A percentile compares a stretch with the other conserved stretches of the same genome.
Evolutionary conservation across 768 basidiomycete genomes (phyloP).

Genomic region (Tulasnella sp.): DNA sequence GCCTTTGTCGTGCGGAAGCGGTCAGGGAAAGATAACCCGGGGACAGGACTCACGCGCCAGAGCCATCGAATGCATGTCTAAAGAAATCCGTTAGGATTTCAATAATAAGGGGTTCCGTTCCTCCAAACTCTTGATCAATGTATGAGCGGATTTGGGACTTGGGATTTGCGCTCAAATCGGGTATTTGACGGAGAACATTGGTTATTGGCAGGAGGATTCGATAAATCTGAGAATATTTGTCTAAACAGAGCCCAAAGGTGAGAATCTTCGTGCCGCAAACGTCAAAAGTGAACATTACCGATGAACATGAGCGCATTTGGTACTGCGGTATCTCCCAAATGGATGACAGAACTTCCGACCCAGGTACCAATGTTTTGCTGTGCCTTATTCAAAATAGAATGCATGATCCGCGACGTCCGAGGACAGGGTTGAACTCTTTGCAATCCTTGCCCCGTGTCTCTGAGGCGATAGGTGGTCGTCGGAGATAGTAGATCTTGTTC

Average conservation of each 20-base stretch:
- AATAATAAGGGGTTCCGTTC: conserved; percentile 49
- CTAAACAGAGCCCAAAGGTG: conserved; percentile 22
- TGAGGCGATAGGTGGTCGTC: conserved; percentile 59
- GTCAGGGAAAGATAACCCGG: background rate
- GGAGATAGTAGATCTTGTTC: conserved; percentile 76
- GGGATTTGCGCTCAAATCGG: conserved; percentile 51
- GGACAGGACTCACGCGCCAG: conserved; percentile 41
- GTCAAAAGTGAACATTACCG: conserved; percentile 26
- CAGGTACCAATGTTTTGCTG: conserved; percentile 71
- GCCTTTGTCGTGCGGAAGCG: background rate
- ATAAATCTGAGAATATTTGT: conserved; percentile 89
- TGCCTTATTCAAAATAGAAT: conserved; percentile 70
- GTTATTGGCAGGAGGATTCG: conserved; percentile 81
- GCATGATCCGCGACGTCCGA: conserved; percentile 87
- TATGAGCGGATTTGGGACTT: conserved; percentile 49
- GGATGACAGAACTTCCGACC: conserved; percentile 79
- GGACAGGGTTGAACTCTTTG: conserved; percentile 81
- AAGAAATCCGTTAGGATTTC: conserved; percentile 80
- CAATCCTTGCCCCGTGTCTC: conserved; percentile 84
- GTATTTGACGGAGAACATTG: conserved; percentile 66
- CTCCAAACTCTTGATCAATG: conserved; percentile 75
- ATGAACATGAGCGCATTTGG: conserved; percentile 82
- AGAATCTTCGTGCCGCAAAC: background rate
- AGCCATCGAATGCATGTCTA: conserved; percentile 75
- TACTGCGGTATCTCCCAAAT: conserved; percentile 64